Evolutionary conservation across 495 filamentous ascomycete species (phyloP).

Genomic region (Talaromyces trachyspermus): DNA sequence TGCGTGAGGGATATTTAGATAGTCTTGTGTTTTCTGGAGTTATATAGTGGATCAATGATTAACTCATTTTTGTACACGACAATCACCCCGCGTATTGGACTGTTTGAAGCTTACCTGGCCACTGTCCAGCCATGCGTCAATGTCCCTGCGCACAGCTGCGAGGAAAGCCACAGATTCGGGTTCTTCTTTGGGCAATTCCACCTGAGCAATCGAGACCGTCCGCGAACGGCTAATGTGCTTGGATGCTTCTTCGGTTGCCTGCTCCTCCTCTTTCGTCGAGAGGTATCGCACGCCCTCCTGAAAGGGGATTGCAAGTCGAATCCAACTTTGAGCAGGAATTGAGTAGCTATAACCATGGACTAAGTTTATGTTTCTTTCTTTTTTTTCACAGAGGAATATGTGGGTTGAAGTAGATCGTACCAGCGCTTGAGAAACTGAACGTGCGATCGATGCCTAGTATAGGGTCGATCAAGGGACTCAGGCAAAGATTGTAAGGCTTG

Average conservation of each 20-base stretch:
- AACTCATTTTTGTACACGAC: too few relatives aligned
- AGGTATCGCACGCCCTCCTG: conserved; percentile 60
- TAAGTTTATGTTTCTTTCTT: too few relatives aligned
- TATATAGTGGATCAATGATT: too few relatives aligned
- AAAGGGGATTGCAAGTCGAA: conserved; percentile 57
- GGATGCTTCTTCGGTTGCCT: conserved; percentile 24
- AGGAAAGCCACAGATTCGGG: conserved; percentile 52
- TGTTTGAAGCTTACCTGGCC: conserved; percentile 15
- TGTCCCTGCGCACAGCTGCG: conserved; percentile 32
- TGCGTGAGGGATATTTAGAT: conserved; percentile 26
- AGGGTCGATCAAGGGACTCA: conserved; percentile 49
- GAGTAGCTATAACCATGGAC: conserved; percentile 44
- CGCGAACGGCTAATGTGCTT: conserved; percentile 8
- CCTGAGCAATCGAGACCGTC: conserved; percentile 22
- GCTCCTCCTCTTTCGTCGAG: conserved; percentile 53
- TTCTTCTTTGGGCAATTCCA: conserved; percentile 27
- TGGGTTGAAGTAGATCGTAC: conserved; percentile 18
- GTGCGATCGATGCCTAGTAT: conserved; percentile 47
- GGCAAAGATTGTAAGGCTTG: conserved; percentile 61
- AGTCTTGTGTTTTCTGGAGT: conserved; percentile 8
- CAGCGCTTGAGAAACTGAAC: conserved; percentile 44
- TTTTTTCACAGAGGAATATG: too few relatives aligned
- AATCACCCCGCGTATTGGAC: not conserved
- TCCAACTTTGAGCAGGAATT: conserved; percentile 54
- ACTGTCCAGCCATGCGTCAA: conserved; percentile 42